Conservation (phyloP, 345 rosid species). For the Nasturtium officinale region DNA sequence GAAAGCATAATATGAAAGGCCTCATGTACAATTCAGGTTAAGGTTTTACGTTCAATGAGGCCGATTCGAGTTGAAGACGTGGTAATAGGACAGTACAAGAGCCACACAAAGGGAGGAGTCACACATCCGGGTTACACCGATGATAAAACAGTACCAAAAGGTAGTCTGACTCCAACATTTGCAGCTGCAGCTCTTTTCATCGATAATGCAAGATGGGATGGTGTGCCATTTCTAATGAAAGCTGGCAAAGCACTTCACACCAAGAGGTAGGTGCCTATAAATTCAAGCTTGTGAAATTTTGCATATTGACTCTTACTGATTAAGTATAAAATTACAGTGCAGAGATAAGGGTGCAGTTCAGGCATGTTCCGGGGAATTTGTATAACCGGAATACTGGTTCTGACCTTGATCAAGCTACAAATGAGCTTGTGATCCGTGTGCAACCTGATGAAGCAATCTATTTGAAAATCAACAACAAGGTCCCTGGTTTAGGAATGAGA, state of each 20-base stretch:
- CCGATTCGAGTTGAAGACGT: constrained; percentile 79
- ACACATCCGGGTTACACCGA: constrained; percentile 83
- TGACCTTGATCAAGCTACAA: constrained; percentile 84
- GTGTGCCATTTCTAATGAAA: constrained; percentile 97
- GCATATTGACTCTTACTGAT: background rate
- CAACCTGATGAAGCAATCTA: constrained; percentile 98
- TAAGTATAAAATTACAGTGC: constrained; percentile 54
- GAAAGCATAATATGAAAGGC: constrained; percentile 20
- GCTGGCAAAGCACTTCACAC: constrained; percentile 95
- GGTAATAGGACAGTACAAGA: constrained; percentile 89
- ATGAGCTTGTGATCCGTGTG: constrained; percentile 93
- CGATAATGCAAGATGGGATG: constrained; percentile 98
- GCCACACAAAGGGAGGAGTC: constrained; percentile 83
- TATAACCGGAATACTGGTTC: constrained; percentile 76
- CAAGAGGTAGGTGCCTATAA: constrained; percentile 51
- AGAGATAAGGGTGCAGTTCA: constrained; percentile 97
- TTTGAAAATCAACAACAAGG: constrained; percentile 95
- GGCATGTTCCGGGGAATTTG: constrained; percentile 97
- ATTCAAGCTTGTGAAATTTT: background rate
- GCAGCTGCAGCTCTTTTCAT: constrained; percentile 99
- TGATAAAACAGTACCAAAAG: constrained; percentile 88
- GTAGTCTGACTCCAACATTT: constrained; percentile 92
- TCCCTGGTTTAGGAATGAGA: constrained; percentile 98
- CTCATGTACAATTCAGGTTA: constrained; percentile 62
- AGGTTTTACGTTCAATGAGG: constrained; percentile 95